phyloP scores from a whole-genome alignment of 2,329 filamentous ascomycete genomes.

The Hypoxylon sp. region DNA sequence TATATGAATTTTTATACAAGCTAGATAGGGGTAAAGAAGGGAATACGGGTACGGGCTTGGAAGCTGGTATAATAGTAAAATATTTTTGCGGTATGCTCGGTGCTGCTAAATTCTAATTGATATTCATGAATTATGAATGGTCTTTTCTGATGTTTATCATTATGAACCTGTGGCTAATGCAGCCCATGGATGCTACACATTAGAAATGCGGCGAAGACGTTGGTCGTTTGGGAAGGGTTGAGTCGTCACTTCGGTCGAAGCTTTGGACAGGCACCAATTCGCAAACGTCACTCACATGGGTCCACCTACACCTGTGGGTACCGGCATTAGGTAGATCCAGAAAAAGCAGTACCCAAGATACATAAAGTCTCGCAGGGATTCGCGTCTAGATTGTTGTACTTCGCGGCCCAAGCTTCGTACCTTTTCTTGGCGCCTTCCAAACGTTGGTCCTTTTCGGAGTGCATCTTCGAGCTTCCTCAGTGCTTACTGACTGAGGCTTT shows the following conservation, averaged over 20 bases:
- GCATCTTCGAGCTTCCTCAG: slow-evolving; percentile 39
- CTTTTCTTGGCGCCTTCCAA: slow-evolving; percentile 27
- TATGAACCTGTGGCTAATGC: slow-evolving; percentile 16
- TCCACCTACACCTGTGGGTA: slow-evolving; percentile 35
- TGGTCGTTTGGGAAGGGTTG: slow-evolving; percentile 8
- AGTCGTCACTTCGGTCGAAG: slow-evolving; percentile 29
- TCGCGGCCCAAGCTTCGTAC: slow-evolving; percentile 39
- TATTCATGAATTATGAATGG: slow-evolving; percentile 4
- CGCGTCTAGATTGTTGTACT: slow-evolving; percentile 19
- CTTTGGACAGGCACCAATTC: slow-evolving; percentile 52
- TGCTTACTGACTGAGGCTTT: neutral
- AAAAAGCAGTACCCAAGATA: slow-evolving; percentile 36
- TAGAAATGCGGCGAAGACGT: slow-evolving; percentile 37
- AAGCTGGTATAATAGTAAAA: neutral
- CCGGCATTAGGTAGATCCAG: slow-evolving; percentile 38
- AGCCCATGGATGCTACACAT: slow-evolving; percentile 22
- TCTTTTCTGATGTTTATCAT: neutral
- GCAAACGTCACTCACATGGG: slow-evolving; percentile 52
- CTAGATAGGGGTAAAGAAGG: neutral
- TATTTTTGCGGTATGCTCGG: neutral
- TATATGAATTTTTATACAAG: slow-evolving; percentile 21
- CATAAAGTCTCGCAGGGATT: neutral
- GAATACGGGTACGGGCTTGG: too few species aligned
- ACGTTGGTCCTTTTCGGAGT: slow-evolving; percentile 33
- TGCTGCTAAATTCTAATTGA: slow-evolving; percentile 6